These are phyloP conservation scores for Colletotrichum agaves DNA, from an alignment of 2,329 filamentous ascomycete genomes.

Conservation along the genomic window DNA sequence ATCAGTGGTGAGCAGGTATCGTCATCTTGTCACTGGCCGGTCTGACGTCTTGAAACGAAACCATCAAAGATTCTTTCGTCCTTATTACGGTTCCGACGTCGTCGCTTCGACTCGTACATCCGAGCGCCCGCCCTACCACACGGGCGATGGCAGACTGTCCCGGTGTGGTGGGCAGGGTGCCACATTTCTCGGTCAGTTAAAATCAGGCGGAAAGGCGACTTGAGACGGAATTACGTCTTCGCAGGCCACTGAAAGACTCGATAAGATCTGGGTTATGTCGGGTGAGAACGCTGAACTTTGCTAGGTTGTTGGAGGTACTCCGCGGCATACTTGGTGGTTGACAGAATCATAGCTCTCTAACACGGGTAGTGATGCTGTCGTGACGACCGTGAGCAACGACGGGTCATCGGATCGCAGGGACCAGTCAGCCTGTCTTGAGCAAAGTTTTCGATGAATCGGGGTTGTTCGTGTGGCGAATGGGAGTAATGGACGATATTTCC, in stretches of 20 bases:
- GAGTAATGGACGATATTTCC: not conserved
- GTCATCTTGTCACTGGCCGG: constrained; percentile 9
- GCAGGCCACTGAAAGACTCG: not conserved
- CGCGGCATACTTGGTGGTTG: not conserved
- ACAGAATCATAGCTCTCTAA: constrained; percentile 1
- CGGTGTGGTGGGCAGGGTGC: constrained; percentile 6
- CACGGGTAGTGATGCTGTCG: not conserved
- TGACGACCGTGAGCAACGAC: not conserved
- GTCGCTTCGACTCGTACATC: not conserved
- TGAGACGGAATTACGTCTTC: constrained; percentile 23
- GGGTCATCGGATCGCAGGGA: constrained; percentile 2
- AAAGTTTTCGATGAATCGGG: not conserved
- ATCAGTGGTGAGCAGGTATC: not conserved
- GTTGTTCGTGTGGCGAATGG: not conserved
- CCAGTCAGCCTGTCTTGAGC: not conserved
- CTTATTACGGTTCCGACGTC: not conserved
- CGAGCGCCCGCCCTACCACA: not conserved
- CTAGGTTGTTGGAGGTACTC: not conserved
- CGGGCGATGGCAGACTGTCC: not conserved
- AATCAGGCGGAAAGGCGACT: constrained; percentile 10
- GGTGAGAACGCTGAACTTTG: constrained; percentile 3
- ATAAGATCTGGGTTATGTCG: not conserved
- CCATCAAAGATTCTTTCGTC: not conserved
- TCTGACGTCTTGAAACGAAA: constrained; percentile 3
- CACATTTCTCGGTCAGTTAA: constrained; percentile 16